Base-by-base conservation (phyloP, 1,284 basidiomycete species). In the Sporisorium scitamineum region DNA sequence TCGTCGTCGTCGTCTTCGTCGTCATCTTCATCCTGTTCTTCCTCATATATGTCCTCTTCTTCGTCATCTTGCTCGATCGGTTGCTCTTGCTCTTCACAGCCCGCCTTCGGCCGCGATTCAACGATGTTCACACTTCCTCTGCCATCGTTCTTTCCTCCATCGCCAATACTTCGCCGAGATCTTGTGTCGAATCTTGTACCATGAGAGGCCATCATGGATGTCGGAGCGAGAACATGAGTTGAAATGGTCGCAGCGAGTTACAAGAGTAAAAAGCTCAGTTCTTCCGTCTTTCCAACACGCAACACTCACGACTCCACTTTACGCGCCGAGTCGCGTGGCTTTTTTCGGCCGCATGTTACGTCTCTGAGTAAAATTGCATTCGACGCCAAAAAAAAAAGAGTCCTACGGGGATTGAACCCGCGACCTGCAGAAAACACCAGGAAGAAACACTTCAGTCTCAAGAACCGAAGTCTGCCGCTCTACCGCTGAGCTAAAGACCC, bases 401-500 rank as follows among this genome's bases (percentile, higher is more conserved):
- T 75, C 72, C 72, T 75, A 75, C 72, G 72, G 68, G 72, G 72
- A 66, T 75, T 64, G 72, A 75, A 75, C 72, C 72, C 72, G 72
- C 72, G 72, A 75, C 72, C 72, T 75, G 72, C 68, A 75, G 72
- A 70, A 75, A 37, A 29, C 68, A 45, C 9, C 27, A 14, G 29
- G 39, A 55, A 47, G 44, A 24, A 26, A 13, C 10, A 29, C 58
- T 61, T 64, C 61, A 51, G 55, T 51, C 34, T 32, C 29, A 20
- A 55, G n/a, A 39, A 57, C 66, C 73, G 73, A 76, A 76, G 73
- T 76, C 73, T 76, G 73, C 73, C 68, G 73, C 73, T 76, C 73
- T 76, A 76, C 73, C 62, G 68, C 73, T 76, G 73, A 76, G 73
- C 73, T 76, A 76, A 76, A 71, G 68, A 76, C 72, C 72, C 72